Conservation (phyloP, 345 rosid genomes). For the Psidium friedrichsthalianum region DNA sequence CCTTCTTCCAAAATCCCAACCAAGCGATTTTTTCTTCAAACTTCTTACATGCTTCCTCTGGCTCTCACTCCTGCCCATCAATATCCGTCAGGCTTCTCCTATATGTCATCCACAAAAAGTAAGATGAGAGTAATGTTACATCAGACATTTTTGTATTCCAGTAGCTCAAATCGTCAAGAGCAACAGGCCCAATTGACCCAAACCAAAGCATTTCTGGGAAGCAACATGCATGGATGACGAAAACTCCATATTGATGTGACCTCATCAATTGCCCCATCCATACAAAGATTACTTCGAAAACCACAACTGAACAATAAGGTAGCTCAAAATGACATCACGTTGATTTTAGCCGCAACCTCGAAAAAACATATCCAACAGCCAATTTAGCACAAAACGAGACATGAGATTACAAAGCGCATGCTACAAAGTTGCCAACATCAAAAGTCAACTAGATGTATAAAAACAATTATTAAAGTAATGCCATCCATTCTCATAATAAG, state of each 20-base stretch:
- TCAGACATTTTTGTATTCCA: neutral
- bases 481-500: neutral
- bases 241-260: neutral
- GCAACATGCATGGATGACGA: neutral
- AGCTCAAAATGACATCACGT: neutral
- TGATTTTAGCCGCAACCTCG: neutral
- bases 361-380: neutral
- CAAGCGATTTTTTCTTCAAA: constrained; percentile 90
- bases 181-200: neutral
- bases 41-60: constrained; percentile 85
- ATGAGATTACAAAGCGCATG: neutral
- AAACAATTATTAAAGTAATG: neutral
- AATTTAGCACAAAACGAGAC: neutral
- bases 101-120: neutral
- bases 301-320: neutral
- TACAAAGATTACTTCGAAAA: neutral
- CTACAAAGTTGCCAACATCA: neutral
- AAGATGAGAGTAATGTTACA: neutral
- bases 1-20: constrained; percentile 98
- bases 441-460: neutral
- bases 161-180: neutral
- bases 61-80: constrained; percentile 91
- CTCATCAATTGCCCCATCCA: neutral
- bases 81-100: constrained; percentile 81
- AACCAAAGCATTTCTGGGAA: neutral